A percentile compares a stretch with the other conserved stretches of the same genome.
These are phyloP conservation scores for Cyamopsis tetragonoloba DNA, from an alignment of 306 rosid species.

Conservation along the genomic window DNA sequence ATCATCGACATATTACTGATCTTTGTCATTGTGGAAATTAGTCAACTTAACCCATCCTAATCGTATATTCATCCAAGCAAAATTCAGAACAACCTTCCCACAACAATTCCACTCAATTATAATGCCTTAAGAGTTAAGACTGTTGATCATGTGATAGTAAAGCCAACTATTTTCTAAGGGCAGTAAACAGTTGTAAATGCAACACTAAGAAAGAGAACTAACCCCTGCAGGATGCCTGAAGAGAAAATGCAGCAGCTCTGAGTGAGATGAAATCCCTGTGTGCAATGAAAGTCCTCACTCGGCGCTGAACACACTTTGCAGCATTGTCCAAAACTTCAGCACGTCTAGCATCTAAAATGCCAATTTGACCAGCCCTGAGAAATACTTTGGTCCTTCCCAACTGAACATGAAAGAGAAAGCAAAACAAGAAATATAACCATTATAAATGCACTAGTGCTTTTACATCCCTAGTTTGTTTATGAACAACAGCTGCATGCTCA, in stretches of 20 bases:
- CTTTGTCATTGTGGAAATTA: not conserved
- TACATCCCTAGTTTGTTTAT: not conserved
- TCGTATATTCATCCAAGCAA: not conserved
- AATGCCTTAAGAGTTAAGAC: constrained; percentile 1
- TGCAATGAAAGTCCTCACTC: constrained; percentile 59
- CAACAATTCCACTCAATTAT: constrained; percentile 2
- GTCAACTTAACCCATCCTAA: not conserved
- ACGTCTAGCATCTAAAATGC: constrained; percentile 77
- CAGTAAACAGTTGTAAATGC: not conserved
- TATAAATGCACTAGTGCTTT: not conserved
- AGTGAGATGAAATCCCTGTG: constrained; percentile 58
- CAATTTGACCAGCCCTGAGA: constrained; percentile 98
- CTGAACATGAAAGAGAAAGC: constrained; percentile 38
- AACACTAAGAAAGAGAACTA: constrained; percentile 18
- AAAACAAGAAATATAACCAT: constrained; percentile 13
- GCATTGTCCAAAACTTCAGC: constrained; percentile 89
- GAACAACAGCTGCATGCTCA: constrained; percentile 13
- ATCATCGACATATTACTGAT: not conserved
- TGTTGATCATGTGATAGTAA: not conserved
- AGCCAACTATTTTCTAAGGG: not conserved
- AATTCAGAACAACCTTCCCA: constrained; percentile 2
- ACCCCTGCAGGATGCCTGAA: constrained; percentile 93
- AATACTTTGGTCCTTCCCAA: constrained; percentile 91
- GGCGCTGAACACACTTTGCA: constrained; percentile 69
- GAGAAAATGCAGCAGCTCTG: constrained; percentile 56